phyloP scores from a whole-genome alignment of 2,329 filamentous ascomycete genomes.

The Aspergillus sp. region DNA sequence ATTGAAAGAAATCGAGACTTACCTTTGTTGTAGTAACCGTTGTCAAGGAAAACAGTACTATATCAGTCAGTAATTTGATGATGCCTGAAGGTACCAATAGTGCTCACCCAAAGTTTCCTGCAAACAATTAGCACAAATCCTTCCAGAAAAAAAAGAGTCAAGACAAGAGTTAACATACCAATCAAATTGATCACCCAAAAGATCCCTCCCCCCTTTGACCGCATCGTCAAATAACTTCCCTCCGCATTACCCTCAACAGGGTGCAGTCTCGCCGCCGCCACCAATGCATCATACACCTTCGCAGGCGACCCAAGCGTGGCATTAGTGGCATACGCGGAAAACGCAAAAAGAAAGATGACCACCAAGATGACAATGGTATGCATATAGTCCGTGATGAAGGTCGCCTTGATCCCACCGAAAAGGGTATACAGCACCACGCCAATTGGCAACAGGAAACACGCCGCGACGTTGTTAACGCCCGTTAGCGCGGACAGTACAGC shows the following conservation, averaged over 20 bases:
- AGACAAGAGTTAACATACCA: constrained; percentile 68
- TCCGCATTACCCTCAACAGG: constrained; percentile 72
- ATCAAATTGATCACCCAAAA: constrained; percentile 90
- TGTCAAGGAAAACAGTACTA: constrained; percentile 72
- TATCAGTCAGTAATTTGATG: constrained; percentile 3
- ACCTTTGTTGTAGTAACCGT: constrained; percentile 77
- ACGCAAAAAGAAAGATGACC: constrained; percentile 77
- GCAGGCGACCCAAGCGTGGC: constrained; percentile 64
- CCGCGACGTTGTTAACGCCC: constrained; percentile 68
- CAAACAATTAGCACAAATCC: constrained; percentile 1
- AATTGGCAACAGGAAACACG: constrained; percentile 73
- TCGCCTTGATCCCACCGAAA: constrained; percentile 71
- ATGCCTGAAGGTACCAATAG: no score
- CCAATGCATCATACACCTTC: constrained; percentile 69
- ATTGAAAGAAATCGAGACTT: no score
- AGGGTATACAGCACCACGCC: constrained; percentile 75
- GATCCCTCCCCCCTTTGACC: constrained; percentile 67
- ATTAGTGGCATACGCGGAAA: constrained; percentile 71
- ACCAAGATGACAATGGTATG: constrained; percentile 68
- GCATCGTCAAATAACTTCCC: constrained; percentile 83
- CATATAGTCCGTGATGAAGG: constrained; percentile 76
- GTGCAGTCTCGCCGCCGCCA: constrained; percentile 58
- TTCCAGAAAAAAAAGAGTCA: no score
- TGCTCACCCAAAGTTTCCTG: constrained; percentile 20
- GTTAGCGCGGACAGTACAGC: constrained; percentile 65